Evolutionary conservation across 768 basidiomycete species (phyloP).

Genomic region (Tylopilus subfusipes): DNA sequence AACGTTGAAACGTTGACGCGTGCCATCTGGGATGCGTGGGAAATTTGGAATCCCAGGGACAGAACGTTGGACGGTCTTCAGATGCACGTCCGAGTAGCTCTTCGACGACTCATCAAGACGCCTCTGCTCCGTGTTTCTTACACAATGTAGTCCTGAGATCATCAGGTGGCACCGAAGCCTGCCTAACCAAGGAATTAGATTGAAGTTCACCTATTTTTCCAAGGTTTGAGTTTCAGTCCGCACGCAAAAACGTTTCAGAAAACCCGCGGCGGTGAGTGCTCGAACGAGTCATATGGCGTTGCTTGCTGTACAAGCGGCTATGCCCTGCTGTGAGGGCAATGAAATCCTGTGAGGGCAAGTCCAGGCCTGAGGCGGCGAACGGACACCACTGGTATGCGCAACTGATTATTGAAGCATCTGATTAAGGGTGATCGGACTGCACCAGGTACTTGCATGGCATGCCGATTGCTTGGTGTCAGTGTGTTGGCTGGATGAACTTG

Average conservation of each 20-base stretch:
- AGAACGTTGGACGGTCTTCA: background rate
- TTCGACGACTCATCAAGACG: background rate
- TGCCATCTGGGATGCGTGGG: too few relatives aligned
- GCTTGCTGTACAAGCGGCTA: constrained; percentile 22
- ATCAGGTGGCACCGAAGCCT: background rate
- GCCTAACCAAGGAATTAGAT: background rate
- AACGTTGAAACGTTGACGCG: too few relatives aligned
- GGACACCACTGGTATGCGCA: background rate
- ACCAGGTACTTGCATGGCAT: background rate
- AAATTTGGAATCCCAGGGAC: background rate
- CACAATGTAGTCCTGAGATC: background rate
- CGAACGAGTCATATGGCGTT: background rate
- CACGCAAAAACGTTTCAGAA: background rate
- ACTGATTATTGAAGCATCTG: background rate
- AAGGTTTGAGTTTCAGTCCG: background rate
- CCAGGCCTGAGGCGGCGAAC: background rate
- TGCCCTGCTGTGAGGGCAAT: constrained; percentile 12
- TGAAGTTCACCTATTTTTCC: constrained; percentile 1
- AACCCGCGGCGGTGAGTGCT: background rate
- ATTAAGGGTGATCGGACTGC: background rate
- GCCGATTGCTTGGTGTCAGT: background rate
- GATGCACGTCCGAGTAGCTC: background rate
- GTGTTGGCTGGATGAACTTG: background rate
- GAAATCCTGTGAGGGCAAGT: constrained; percentile 10
- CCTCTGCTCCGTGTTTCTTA: background rate